phyloP scores from a whole-genome alignment of 495 filamentous ascomycete genomes.

The Aspergillus cristatus region DNA sequence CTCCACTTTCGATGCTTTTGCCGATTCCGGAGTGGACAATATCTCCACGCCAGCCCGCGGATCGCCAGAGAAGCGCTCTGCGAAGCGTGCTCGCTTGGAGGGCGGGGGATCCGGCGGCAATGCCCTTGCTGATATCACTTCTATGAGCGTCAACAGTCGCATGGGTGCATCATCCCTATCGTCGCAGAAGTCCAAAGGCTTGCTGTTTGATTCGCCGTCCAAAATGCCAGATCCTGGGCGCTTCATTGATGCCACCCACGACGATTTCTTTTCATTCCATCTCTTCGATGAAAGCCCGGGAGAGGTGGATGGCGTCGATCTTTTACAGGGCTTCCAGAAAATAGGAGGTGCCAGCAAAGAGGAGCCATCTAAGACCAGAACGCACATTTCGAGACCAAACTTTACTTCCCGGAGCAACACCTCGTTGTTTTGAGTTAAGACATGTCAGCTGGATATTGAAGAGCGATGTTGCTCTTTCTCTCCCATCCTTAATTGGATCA shows the following conservation, averaged over 20 bases:
- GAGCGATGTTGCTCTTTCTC: background rate
- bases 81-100: conserved; percentile 53
- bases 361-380: conserved; percentile 17
- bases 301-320: conserved; percentile 66
- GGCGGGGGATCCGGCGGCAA: conserved; percentile 35
- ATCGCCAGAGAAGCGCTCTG: conserved; percentile 69
- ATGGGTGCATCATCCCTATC: conserved; percentile 28
- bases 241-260: conserved; percentile 46
- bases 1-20: conserved; percentile 61
- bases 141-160: conserved; percentile 39
- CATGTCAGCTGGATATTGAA: background rate
- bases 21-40: conserved; percentile 46
- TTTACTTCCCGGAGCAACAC: conserved; percentile 33
- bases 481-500: background rate
- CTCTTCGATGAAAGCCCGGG: conserved; percentile 49
- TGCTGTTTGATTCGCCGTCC: conserved; percentile 38
- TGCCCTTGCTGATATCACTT: conserved; percentile 59
- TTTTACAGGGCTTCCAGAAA: conserved; percentile 82
- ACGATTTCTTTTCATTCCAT: conserved; percentile 55
- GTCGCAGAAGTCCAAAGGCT: conserved; percentile 24
- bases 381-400: conserved; percentile 28
- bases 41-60: conserved; percentile 47
- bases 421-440: conserved; percentile 28
- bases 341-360: conserved; percentile 54
- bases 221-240: conserved; percentile 44